A percentile compares a stretch with the other conserved stretches of the same genome.
Conservation (phyloP, 805 yeast genomes). For the Candida ortonii region DNA sequence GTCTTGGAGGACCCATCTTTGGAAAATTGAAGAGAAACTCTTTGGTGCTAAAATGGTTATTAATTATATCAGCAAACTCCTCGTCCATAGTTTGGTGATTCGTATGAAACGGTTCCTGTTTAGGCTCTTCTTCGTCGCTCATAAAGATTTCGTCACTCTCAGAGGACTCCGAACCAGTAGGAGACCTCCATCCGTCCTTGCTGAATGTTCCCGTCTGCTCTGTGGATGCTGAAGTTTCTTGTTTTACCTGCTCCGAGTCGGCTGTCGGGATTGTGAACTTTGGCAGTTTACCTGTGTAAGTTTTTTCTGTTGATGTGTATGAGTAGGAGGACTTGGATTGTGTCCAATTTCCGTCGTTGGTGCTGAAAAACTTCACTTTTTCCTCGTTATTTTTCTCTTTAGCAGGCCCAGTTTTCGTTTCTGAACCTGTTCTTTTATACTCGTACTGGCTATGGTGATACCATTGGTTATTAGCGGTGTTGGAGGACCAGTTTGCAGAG, state of each 20-base stretch:
- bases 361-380: slow-evolving; percentile 19
- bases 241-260: slow-evolving; percentile 1
- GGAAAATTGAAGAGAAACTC: slow-evolving; percentile 3
- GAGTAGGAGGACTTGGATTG: slow-evolving; percentile 28
- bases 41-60: slow-evolving; percentile 6
- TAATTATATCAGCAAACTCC: slow-evolving; percentile 7
- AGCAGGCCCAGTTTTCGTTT: not conserved
- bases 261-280: slow-evolving; percentile 9
- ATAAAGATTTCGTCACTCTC: too few relatives aligned
- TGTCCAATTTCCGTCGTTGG: slow-evolving; percentile 28
- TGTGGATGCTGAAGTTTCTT: slow-evolving; percentile 1
- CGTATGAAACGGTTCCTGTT: not conserved
- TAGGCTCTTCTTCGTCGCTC: not conserved
- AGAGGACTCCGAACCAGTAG: too few relatives aligned
- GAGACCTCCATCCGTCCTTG: too few relatives aligned
- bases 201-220: slow-evolving; percentile 1
- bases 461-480: not conserved
- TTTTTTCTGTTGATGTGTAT: slow-evolving; percentile 25
- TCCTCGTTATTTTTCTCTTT: slow-evolving; percentile 1
- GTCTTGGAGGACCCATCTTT: not conserved
- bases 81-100: slow-evolving; percentile 2
- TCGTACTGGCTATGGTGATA: slow-evolving; percentile 2
- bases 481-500: not conserved
- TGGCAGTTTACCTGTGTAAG: slow-evolving; percentile 27
- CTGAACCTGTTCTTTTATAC: not conserved